Evolutionary conservation across 2,329 filamentous ascomycete species (phyloP), one percentile per base, ranked within the genome.

Genomic region (Colletotrichum camelliae): DNA sequence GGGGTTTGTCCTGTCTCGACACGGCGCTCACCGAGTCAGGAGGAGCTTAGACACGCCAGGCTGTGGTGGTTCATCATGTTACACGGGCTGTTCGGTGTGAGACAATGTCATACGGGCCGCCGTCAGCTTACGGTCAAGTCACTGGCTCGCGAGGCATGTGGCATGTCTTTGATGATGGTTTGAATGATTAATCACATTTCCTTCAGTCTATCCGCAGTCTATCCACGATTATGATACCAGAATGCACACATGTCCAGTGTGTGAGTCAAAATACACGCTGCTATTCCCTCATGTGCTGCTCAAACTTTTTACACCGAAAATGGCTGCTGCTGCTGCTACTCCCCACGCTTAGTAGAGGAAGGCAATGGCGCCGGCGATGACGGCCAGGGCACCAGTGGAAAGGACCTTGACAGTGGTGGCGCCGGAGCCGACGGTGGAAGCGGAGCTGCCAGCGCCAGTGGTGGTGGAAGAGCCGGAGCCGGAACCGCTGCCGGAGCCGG

Each of bases 311-410:
- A 48, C 58, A 18, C 18, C 37, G 16, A 18, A 43, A 43, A 35
- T 37, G 48, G 48, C 27, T 52, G 21, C 13, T 16, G 48, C 27
- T 52, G 21, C 13, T 16, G n/a, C 43, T 48, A 21, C 43, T 52
- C 43, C 43, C 21, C 21, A 57, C 57, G 2, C 58, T 76, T 76
- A 74, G 74, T 79, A 79, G 72, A 79, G 70, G 57, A 79, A 72
- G 43, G 78, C 72, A 52, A 78, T 58, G 27, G 68, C 74, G 39
- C 78, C 78, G 60, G 71, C 72, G 13, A 75, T 62, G 60, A 76
- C 62, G 57, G 77, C 78, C 76, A 79, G 74, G 24, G 72, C 67
- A 55, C 67, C 77, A 33, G 75, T 74, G 61, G 77, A 70, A 75
- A 77, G 35, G 72, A 64, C n/a, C 69, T 74, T 67, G 60, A 73